Percentiles rank a stretch among this genome's conserved stretches.
Evolutionary conservation across 768 basidiomycete species (phyloP).

Genomic region (Xerocomus potaroensis): DNA sequence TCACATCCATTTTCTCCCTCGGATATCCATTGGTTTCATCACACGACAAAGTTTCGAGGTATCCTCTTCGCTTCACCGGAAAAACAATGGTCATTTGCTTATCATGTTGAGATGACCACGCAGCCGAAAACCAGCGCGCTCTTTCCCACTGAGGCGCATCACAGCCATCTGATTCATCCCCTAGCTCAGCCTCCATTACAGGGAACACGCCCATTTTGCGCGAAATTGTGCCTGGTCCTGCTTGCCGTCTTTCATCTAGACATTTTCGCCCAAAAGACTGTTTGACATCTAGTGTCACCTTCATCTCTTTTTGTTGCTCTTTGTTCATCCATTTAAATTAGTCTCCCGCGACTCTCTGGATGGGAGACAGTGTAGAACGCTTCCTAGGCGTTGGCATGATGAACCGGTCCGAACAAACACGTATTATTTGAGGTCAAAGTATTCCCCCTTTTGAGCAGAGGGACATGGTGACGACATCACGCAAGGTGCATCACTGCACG

Average conservation of each 20-base stretch:
- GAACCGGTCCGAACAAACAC: conserved; percentile 9
- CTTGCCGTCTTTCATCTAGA: not conserved
- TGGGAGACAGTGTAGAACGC: conserved; percentile 14
- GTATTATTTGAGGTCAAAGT: not conserved
- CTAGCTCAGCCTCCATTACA: conserved; percentile 14
- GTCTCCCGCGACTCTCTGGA: conserved; percentile 16
- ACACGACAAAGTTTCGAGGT: not conserved
- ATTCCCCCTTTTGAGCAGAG: conserved; percentile 1
- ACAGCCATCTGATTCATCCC: conserved; percentile 4
- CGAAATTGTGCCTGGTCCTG: conserved; percentile 16
- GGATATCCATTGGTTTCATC: conserved; percentile 12
- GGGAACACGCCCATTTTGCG: conserved; percentile 1
- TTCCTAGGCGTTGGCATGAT: not conserved
- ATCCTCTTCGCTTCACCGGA: conserved; percentile 1
- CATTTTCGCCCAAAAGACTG: not conserved
- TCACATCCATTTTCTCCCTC: conserved; percentile 8
- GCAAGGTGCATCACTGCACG: not conserved
- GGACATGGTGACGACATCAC: conserved; percentile 9
- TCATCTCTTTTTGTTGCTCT: not conserved
- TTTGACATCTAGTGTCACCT: not conserved
- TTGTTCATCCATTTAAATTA: not conserved
- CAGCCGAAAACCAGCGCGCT: not conserved
- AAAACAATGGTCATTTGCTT: conserved; percentile 2
- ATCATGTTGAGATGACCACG: conserved; percentile 1
- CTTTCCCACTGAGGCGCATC: conserved; percentile 19